Evolutionary conservation across 2,329 filamentous ascomycete genomes (phyloP), one percentile per base, ranked within the genome.

Genomic region (Pestalotiopsis sp.): DNA sequence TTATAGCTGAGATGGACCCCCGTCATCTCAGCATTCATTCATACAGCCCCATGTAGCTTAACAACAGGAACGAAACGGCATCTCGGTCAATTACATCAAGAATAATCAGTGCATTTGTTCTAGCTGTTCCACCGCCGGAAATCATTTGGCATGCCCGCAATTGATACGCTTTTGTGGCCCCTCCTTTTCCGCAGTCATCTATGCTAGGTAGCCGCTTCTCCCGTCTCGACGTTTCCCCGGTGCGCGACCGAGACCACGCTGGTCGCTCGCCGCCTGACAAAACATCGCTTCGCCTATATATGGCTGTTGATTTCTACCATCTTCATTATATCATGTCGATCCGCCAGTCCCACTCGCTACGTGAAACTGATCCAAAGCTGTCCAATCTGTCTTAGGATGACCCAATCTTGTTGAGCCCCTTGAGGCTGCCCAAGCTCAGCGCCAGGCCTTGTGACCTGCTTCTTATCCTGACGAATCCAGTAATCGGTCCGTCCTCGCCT

Each of bases 381-480:
- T 52, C 62, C 27, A 64, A 49, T 66, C 67, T 64, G 45, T 23
- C 41, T 31, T 49, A 64, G 17, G 23, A 69, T 12, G 65, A 62
- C 57, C 87, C 89, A 75, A 91, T 91, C 83, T 95, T 96, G 84
- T 95, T 97, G 71, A 99, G 84, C 1, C 96, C 96, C 84, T 98
- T 99, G 77, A 99, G 85, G 64, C 94, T 97, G 40, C 96, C 96
- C 72, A 99, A 85, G 83, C 95, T 98, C 74, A 99, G 85, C 12
- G 96, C 96, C 77, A 99, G 85, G 63, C 96, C 96, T 84, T 99
- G 96, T 49, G 94, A 97, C 79, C 96, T 92, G 85, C 95, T 98
- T 83, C 96, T 91, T 89, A 99, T 99, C 79, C 96, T 91, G 72
- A 99, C 95, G 81, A 99, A 99, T 59, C 96, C 96, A 57, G 95